Percentiles rank a stretch among this genome's conserved stretches.
These are phyloP conservation scores for Marasmius tenuissimus DNA, from an alignment of 1,284 basidiomycete species.

Conservation along the genomic window DNA sequence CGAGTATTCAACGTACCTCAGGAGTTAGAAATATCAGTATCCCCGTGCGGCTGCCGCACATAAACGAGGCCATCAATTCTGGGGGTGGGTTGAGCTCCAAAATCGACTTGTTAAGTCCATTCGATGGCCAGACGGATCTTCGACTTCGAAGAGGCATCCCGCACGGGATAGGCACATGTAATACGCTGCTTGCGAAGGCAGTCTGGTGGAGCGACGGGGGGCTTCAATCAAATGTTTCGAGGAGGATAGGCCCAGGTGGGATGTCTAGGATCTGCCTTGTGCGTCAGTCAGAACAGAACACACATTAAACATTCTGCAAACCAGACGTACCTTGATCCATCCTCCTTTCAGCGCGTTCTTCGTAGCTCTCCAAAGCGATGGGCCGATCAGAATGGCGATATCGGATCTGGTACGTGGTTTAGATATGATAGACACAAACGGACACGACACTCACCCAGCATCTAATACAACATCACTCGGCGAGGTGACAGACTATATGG, in stretches of 20 bases:
- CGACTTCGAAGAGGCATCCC: background rate
- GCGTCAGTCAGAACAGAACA: background rate
- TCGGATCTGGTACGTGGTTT: constrained; percentile 57
- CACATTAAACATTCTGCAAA: constrained; percentile 2
- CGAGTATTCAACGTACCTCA: no score
- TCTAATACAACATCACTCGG: constrained; percentile 52
- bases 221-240: constrained; percentile 16
- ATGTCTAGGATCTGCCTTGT: constrained; percentile 41
- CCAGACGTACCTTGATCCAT: constrained; percentile 49
- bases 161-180: background rate
- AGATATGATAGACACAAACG: background rate
- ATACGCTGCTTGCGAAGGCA: constrained; percentile 46
- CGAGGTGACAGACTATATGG: constrained; percentile 55
- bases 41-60: constrained; percentile 66
- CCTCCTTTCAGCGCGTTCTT: constrained; percentile 60
- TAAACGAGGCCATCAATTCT: constrained; percentile 71
- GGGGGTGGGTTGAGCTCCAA: constrained; percentile 53
- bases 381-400: constrained; percentile 50
- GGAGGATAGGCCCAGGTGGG: constrained; percentile 43
- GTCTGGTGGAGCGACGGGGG: constrained; percentile 17
- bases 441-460: constrained; percentile 37
- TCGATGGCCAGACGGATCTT: constrained; percentile 47
- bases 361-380: constrained; percentile 50
- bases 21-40: constrained; percentile 55
- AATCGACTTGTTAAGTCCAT: constrained; percentile 64